phyloP scores from a whole-genome alignment of 306 rosid species.

The Dryas alaskensis region DNA sequence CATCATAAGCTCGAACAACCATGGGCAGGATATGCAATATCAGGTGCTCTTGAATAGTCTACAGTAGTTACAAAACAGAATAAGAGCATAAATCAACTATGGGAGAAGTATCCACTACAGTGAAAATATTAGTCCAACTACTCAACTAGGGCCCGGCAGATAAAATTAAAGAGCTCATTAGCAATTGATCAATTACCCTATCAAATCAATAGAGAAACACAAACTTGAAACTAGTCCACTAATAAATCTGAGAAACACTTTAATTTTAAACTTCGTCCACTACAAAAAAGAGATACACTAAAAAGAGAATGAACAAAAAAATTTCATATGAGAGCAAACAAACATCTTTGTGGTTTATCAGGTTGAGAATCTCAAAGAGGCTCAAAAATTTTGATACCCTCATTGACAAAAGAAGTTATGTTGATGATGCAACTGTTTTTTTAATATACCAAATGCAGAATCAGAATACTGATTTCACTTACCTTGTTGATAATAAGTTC shows the following conservation, averaged over 20 bases:
- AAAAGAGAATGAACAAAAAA: background rate
- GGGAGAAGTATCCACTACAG: background rate
- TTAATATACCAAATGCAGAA: background rate
- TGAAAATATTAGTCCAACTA: background rate
- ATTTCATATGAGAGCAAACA: background rate
- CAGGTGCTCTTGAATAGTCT: slow-evolving; percentile 85
- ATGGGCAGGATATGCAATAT: slow-evolving; percentile 84
- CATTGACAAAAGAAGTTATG: too few species aligned
- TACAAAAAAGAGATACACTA: background rate
- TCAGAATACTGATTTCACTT: slow-evolving; percentile 13
- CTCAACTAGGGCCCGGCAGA: background rate
- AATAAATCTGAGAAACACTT: background rate
- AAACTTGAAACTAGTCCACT: background rate
- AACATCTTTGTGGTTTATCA: background rate
- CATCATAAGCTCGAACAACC: slow-evolving; percentile 92
- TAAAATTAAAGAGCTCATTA: background rate
- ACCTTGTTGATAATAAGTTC: slow-evolving; percentile 91
- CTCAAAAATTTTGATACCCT: background rate
- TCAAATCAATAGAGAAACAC: background rate
- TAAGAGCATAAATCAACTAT: slow-evolving; percentile 5
- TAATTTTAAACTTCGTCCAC: background rate
- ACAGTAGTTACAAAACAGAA: slow-evolving; percentile 30
- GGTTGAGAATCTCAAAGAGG: background rate
- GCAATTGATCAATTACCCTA: background rate
- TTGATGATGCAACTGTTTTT: background rate